Evolutionary conservation across 441 rosid species (phyloP), one percentile per base, ranked within the genome.

Genomic region (Pelargonium myrrhifolium): DNA sequence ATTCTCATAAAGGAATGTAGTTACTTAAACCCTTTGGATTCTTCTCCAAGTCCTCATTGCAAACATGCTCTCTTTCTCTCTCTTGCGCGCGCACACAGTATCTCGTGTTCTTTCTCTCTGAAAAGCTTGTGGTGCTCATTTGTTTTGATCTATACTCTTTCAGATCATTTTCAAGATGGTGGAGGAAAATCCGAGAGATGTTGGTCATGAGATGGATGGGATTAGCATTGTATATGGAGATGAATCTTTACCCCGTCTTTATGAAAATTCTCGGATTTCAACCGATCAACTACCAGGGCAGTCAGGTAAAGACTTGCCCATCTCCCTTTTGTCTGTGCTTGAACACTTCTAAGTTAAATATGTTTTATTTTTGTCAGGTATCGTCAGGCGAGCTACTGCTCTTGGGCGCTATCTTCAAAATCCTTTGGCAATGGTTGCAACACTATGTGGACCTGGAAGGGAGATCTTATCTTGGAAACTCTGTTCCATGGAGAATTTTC

Each of bases 81-180:
- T 24, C 28, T 24, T 24, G 28, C 3, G 28, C 28, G 28, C 28
- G 3, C 28, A 24, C 28, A 24, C 1, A 1, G 1, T 24, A 1
- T 24, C 28, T 24, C 28, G 28, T 24, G 28, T 24, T 24, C 28
- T 24, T 24, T 24, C 28, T 24, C 59, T 15, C 59, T 53, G 24
- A 17, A 18, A 53, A 53, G 28, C 28, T 24, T 53, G 24, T 17
- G 59, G 59, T 15, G 24, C 22, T 53, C 17, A 53, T 21, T 53
- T 53, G 22, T 18, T 53, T 53, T 53, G 9, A 15, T 21, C 59
- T 53, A 21, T 53, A 53, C 59, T 53, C 18, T 53, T 59, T 64
- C 51, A 64, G 67, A 64, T 64, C 67, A 64, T 40, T 39, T 64
- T 64, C 51, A 64, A 64, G 67, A 64, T 64, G 67, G 67, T 64